Percentiles rank a stretch among this genome's conserved stretches.
Conservation (phyloP, 163 green algal species). For the Scenedesmus sp. region DNA sequence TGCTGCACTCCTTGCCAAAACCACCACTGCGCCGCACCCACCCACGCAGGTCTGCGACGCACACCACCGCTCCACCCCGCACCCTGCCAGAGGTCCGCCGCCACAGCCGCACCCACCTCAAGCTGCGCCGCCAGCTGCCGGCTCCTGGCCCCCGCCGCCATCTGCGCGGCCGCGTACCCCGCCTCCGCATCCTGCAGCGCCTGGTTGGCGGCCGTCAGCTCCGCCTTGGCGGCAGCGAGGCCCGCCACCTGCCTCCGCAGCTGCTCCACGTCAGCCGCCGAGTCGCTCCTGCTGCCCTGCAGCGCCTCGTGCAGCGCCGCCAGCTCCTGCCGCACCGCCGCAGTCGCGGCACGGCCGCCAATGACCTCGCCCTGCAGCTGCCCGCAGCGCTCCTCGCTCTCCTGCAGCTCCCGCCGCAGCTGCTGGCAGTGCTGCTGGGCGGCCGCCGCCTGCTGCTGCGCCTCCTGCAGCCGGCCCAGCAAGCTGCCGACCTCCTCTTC, state of each 20-base stretch:
- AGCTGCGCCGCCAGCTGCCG: slow-evolving; percentile 32
- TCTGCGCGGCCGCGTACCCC: slow-evolving; percentile 12
- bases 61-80: too few species aligned
- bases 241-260: slow-evolving; percentile 28
- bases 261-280: slow-evolving; percentile 37
- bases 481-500: slow-evolving; percentile 10
- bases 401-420: slow-evolving; percentile 11
- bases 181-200: slow-evolving; percentile 42
- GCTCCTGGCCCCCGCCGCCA: background rate
- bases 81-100: too few species aligned
- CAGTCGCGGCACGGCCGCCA: background rate
- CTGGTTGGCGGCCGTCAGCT: slow-evolving; percentile 30
- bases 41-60: too few species aligned
- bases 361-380: background rate
- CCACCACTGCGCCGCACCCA: too few species aligned
- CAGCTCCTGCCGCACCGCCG: background rate
- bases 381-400: background rate
- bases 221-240: slow-evolving; percentile 3
- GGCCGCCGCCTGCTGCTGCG: background rate
- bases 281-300: slow-evolving; percentile 1
- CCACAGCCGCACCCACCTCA: slow-evolving; percentile 11
- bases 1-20: too few species aligned
- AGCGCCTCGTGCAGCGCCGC: slow-evolving; percentile 19
- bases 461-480: slow-evolving; percentile 29
- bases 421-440: background rate